Conservation (phyloP, 2,329 filamentous ascomycete genomes). For the Aspergillus thermomutatus region DNA sequence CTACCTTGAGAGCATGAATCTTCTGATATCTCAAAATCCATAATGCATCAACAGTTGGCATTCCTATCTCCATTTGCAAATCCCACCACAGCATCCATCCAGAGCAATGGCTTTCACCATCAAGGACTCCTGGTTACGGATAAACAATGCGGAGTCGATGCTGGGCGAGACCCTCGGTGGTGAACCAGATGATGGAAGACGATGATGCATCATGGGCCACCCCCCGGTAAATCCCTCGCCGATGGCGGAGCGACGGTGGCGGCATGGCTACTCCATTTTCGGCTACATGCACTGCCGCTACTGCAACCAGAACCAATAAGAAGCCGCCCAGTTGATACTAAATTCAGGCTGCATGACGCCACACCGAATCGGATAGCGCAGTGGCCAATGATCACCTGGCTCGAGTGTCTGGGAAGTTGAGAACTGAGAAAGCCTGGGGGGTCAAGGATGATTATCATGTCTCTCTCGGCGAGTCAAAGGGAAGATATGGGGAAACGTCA, state of each 20-base stretch:
- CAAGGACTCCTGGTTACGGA: neutral
- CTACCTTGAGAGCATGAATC: neutral
- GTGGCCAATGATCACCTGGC: constrained; percentile 19
- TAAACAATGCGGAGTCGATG: neutral
- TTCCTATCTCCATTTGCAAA: neutral
- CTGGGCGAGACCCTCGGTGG: constrained; percentile 1
- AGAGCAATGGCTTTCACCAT: neutral
- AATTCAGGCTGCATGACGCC: constrained; percentile 33
- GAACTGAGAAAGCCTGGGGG: constrained; percentile 4
- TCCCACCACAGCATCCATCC: neutral
- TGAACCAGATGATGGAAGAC: neutral
- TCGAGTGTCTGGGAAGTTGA: constrained; percentile 6
- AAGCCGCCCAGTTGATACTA: constrained; percentile 20
- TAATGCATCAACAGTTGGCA: neutral
- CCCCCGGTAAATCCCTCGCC: constrained; percentile 4
- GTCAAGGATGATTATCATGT: neutral
- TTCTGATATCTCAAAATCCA: neutral
- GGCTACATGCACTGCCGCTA: constrained; percentile 23
- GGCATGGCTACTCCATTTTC: constrained; percentile 23
- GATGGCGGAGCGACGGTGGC: constrained; percentile 28
- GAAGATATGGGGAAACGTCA: neutral
- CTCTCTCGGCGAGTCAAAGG: too few species aligned
- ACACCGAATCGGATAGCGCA: constrained; percentile 23
- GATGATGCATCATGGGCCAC: neutral
- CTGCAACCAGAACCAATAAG: constrained; percentile 22